These are phyloP conservation scores for Penicillium sclerotiorum DNA, from an alignment of 2,329 filamentous ascomycete genomes.

Conservation along the genomic window DNA sequence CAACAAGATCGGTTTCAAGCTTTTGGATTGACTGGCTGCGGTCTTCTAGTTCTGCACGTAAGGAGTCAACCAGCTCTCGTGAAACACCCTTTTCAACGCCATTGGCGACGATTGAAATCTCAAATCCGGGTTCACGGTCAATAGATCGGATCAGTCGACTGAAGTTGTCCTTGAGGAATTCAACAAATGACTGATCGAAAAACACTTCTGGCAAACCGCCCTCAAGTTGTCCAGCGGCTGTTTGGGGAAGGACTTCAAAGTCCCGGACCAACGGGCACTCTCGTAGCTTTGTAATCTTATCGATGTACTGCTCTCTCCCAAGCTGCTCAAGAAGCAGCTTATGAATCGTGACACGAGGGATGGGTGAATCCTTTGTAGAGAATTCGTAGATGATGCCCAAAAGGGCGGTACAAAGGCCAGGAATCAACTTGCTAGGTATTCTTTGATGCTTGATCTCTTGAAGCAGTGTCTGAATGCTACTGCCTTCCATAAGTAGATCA, in stretches of 20 bases:
- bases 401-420: slow-evolving; percentile 81
- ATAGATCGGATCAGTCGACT: slow-evolving; percentile 81
- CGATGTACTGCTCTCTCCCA: slow-evolving; percentile 83
- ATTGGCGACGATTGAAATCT: slow-evolving; percentile 78
- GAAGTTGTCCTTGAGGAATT: slow-evolving; percentile 96
- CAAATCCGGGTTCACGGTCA: slow-evolving; percentile 85
- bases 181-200: slow-evolving; percentile 83
- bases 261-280: slow-evolving; percentile 79
- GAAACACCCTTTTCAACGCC: slow-evolving; percentile 87
- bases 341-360: slow-evolving; percentile 78
- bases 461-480: slow-evolving; percentile 83
- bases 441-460: slow-evolving; percentile 69
- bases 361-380: slow-evolving; percentile 93
- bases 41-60: slow-evolving; percentile 76
- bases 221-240: slow-evolving; percentile 55
- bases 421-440: slow-evolving; percentile 67
- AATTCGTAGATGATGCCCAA: slow-evolving; percentile 94
- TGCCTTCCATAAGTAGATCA: slow-evolving; percentile 89
- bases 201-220: slow-evolving; percentile 74
- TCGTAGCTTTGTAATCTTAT: slow-evolving; percentile 75
- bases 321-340: slow-evolving; percentile 75
- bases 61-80: slow-evolving; percentile 84
- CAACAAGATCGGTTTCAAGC: slow-evolving; percentile 58
- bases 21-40: slow-evolving; percentile 64
- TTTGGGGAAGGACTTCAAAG: slow-evolving; percentile 82